A percentile compares a stretch with the other conserved stretches of the same genome.
phyloP scores from a whole-genome alignment of 202 grass and related monocot species.

The Setaria viridis region DNA sequence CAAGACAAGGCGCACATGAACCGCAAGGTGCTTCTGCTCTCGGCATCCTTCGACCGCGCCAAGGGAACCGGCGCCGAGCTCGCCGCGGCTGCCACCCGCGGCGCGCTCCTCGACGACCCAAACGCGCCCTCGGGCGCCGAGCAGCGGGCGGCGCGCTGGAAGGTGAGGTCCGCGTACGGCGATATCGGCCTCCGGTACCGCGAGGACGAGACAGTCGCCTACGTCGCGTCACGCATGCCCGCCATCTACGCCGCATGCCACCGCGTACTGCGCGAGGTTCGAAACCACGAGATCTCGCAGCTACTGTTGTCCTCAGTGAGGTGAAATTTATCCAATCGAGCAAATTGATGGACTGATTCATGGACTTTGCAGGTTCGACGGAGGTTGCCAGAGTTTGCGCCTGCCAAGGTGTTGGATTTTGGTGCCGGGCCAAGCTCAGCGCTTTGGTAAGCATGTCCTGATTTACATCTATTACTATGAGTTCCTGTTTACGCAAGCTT shows the following conservation, averaged over 20 bases:
- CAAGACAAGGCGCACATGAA: slow-evolving; percentile 85
- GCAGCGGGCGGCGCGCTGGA: slow-evolving; percentile 70
- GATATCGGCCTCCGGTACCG: slow-evolving; percentile 80
- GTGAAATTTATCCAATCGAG: not conserved
- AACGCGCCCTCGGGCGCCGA: slow-evolving; percentile 59
- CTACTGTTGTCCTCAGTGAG: not conserved
- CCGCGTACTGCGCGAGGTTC: slow-evolving; percentile 89
- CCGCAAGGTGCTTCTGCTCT: slow-evolving; percentile 85
- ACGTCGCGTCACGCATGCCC: slow-evolving; percentile 87
- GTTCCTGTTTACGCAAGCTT: not conserved
- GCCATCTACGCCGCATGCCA: slow-evolving; percentile 86
- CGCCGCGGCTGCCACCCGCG: slow-evolving; percentile 64
- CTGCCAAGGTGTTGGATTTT: slow-evolving; percentile 86
- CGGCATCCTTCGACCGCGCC: slow-evolving; percentile 72
- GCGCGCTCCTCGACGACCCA: slow-evolving; percentile 74
- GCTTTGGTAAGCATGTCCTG: slow-evolving; percentile 67
- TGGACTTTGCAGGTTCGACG: slow-evolving; percentile 66
- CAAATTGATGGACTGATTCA: not conserved
- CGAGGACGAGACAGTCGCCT: slow-evolving; percentile 75
- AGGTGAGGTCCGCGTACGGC: slow-evolving; percentile 82
- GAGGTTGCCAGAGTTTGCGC: slow-evolving; percentile 72
- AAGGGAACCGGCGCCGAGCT: slow-evolving; percentile 85
- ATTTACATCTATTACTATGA: not conserved
- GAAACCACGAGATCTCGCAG: not conserved
- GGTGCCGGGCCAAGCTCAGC: slow-evolving; percentile 91